Evolutionary conservation across 2,329 filamentous ascomycete genomes (phyloP), one percentile per base, ranked within the genome.

Genomic region (Mollisiaceae sp.): DNA sequence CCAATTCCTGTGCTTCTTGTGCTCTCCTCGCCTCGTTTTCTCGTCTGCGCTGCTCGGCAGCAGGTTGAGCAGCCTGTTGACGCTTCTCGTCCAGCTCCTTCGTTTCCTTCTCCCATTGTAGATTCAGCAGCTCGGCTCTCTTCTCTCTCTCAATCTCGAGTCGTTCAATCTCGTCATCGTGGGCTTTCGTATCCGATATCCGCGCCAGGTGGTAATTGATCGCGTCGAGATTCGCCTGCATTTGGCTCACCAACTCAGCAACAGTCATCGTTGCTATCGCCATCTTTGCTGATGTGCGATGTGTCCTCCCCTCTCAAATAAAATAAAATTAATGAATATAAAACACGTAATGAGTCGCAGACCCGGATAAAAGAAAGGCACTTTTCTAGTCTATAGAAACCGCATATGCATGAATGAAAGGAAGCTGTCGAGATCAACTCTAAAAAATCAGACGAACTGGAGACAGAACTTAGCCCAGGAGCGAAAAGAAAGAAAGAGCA

Each of bases 91-190:
- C 58, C 27, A 65, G 27, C 56, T 47, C 58, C 32, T 52, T 45
- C 18, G 50, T 36, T 11, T 65, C 58, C 20, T 61, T 35, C 15
- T 58, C 64, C 22, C 47, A 45, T 35, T 65, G 54, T 4, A 55
- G 43, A 39, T 36, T 59, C 41, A 65, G 39, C n/a, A 27, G 14
- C 15, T 63, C 59, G 2, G 60, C 39, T 14, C 59, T 41, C 11
- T 63, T 47, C 64, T 62, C 39, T 14, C 50, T 14, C 22, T 66
- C 64, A 18, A 39, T 56, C 45, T 66, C 64, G 20, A 65, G 54
- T 43, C 63, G 63, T 59, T 65, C 59, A 20, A 65, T 62, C 43
- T 62, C 63, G 41, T 65, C 63, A 38, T 65, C 63, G 43, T 62
- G 63, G 15, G 41, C 54, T 62, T 65, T 65, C 35, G 63, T 65